phyloP scores from a whole-genome alignment of 139 green algal species.

The Astrephomene gubernaculifera region DNA sequence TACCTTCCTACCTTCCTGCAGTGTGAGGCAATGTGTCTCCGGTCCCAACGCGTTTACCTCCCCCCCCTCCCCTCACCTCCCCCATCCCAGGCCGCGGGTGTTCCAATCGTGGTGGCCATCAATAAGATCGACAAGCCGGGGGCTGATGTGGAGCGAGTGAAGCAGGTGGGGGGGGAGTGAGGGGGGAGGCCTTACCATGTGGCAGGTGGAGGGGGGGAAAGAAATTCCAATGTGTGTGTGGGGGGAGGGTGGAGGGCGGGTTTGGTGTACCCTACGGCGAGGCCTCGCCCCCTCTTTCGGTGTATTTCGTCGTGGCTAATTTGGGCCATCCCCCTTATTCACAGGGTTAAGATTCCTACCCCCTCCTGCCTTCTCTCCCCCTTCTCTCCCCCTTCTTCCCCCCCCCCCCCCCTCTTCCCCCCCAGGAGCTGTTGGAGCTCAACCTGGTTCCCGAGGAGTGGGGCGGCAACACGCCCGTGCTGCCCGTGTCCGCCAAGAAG shows the following conservation, averaged over 20 bases:
- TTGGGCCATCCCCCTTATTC: too few species aligned
- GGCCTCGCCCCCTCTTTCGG: too few species aligned
- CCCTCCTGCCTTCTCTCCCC: too few species aligned
- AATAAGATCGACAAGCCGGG: conserved; percentile 97
- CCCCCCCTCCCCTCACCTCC: neutral
- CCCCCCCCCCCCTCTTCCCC: neutral
- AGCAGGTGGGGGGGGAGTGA: conserved; percentile 54
- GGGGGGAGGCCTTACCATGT: neutral
- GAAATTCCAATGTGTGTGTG: neutral
- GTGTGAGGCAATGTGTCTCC: too few species aligned
- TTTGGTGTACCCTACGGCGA: too few species aligned
- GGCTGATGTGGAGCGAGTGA: conserved; percentile 90
- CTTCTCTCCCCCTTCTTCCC: neutral
- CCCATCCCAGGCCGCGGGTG: conserved; percentile 82
- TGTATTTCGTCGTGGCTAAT: too few species aligned
- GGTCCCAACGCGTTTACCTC: too few species aligned
- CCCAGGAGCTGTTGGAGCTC: conserved; percentile 86
- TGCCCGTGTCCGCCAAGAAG: conserved; percentile 92
- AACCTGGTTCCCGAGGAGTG: conserved; percentile 96
- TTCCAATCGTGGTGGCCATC: conserved; percentile 91
- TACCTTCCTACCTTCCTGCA: too few species aligned
- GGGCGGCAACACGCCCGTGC: conserved; percentile 93
- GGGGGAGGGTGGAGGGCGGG: neutral
- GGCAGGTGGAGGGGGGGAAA: neutral
- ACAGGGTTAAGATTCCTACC: too few species aligned